These are phyloP conservation scores for Globisporangium splendens DNA, from an alignment of 352 stramenopile genomes.

Conservation along the genomic window DNA sequence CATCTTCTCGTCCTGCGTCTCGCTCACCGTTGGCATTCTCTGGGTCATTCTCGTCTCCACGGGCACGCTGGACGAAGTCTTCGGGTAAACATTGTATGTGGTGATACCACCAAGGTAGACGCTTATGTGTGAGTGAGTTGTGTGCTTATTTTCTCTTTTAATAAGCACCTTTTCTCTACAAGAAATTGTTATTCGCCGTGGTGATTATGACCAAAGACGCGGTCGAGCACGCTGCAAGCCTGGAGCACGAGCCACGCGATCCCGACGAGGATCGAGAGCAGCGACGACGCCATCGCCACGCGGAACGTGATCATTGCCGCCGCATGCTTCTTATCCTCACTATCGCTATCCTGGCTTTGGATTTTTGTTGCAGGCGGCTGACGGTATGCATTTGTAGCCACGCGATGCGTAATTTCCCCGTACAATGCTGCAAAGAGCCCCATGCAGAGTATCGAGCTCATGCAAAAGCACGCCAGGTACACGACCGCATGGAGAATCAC, in stretches of 20 bases:
- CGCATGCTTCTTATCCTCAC: neutral
- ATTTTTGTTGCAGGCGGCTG: too few species aligned
- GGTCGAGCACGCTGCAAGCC: conserved; percentile 52
- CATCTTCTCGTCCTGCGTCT: conserved; percentile 66
- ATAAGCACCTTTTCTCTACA: too few species aligned
- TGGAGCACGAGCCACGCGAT: conserved; percentile 69
- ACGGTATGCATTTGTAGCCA: conserved; percentile 1
- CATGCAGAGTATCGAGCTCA: conserved; percentile 86
- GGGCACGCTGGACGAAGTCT: conserved; percentile 67
- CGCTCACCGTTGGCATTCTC: conserved; percentile 55
- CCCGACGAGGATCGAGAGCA: conserved; percentile 61
- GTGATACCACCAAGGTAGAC: neutral
- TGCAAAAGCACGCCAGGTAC: conserved; percentile 87
- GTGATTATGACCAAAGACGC: conserved; percentile 42
- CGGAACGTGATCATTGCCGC: conserved; percentile 28
- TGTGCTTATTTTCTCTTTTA: neutral
- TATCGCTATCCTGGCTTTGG: neutral
- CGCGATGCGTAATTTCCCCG: conserved; percentile 50
- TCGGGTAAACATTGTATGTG: conserved; percentile 36
- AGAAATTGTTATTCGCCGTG: conserved; percentile 1
- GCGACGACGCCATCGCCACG: conserved; percentile 44
- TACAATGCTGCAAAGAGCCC: conserved; percentile 82
- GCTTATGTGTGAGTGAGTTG: neutral
- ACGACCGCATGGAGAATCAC: conserved; percentile 35
- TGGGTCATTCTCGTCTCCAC: conserved; percentile 69